Evolutionary conservation across 163 green algal genomes (phyloP).

Genomic region (Volvox carteri): DNA sequence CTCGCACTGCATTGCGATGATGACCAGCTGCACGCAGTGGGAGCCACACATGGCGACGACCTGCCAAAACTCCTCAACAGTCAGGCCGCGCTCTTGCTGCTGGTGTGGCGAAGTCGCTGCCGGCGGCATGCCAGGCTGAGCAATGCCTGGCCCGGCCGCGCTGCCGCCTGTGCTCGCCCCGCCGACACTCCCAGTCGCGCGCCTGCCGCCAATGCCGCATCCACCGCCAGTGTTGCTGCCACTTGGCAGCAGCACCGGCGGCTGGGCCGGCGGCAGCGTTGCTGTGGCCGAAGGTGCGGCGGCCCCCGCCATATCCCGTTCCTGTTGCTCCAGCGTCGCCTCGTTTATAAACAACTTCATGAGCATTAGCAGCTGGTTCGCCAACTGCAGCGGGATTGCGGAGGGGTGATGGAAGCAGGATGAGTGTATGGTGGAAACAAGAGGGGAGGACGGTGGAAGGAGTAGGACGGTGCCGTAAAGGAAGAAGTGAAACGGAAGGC

Average conservation of each 20-base stretch:
- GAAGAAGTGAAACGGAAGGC: too few relatives aligned
- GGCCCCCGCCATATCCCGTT: neutral
- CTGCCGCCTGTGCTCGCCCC: neutral
- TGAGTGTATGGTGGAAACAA: neutral
- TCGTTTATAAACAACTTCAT: neutral
- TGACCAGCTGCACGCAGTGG: neutral
- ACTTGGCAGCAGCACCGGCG: neutral
- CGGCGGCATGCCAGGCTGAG: neutral
- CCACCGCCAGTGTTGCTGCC: neutral
- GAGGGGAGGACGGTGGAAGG: neutral
- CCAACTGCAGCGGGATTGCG: neutral
- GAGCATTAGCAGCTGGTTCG: slow-evolving; percentile 6
- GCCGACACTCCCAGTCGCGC: neutral
- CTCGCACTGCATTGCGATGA: neutral
- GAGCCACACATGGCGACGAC: neutral
- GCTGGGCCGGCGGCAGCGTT: neutral
- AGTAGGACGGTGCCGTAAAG: neutral
- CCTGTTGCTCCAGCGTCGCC: neutral
- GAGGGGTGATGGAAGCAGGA: neutral
- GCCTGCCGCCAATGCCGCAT: neutral
- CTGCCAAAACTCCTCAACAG: slow-evolving; percentile 19
- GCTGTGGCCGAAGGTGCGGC: neutral
- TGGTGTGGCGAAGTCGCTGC: neutral
- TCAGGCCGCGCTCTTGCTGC: neutral
- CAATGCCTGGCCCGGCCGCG: neutral